Evolutionary conservation across 1,139 yeast species (phyloP).

Genomic region (Tardiomyces depauwii): DNA sequence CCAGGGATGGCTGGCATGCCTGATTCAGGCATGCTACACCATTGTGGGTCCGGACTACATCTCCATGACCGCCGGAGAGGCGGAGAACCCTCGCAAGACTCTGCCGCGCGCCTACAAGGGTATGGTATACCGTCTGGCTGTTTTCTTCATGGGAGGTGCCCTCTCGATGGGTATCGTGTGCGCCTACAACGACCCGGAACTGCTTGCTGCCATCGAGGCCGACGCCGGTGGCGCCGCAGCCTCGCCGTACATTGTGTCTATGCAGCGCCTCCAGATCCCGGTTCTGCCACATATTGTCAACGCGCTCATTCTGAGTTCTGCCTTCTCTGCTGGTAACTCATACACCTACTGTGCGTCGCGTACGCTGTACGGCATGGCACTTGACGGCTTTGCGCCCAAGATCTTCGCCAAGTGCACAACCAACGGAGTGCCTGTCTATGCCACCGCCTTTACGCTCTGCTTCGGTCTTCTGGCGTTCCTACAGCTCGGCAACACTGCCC

Average conservation of each 20-base stretch:
- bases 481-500: conserved; percentile 47
- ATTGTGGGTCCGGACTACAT: conserved; percentile 68
- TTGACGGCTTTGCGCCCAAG: conserved; percentile 37
- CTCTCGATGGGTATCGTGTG: conserved; percentile 40
- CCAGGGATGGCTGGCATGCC: conserved; percentile 57
- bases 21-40: conserved; percentile 56
- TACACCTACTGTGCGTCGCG: conserved; percentile 52
- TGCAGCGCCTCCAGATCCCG: conserved; percentile 37
- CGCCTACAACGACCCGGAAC: conserved; percentile 32
- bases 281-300: conserved; percentile 52
- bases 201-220: conserved; percentile 28
- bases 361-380: conserved; percentile 45
- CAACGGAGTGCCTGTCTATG: conserved; percentile 46
- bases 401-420: conserved; percentile 31
- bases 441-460: conserved; percentile 33
- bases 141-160: conserved; percentile 48
- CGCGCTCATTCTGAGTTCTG: conserved; percentile 45
- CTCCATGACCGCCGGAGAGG: conserved; percentile 64
- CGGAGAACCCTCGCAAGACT: conserved; percentile 51
- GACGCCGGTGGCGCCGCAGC: conserved; percentile 44
- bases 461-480: conserved; percentile 39
- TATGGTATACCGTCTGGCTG: conserved; percentile 51
- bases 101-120: conserved; percentile 60
- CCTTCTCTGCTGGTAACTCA: conserved; percentile 60
- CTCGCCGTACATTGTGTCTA: conserved; percentile 50